A percentile compares a stretch with the other conserved stretches of the same genome.
phyloP scores from a whole-genome alignment of 176 grass and related monocot species.

The Avena sativa region DNA sequence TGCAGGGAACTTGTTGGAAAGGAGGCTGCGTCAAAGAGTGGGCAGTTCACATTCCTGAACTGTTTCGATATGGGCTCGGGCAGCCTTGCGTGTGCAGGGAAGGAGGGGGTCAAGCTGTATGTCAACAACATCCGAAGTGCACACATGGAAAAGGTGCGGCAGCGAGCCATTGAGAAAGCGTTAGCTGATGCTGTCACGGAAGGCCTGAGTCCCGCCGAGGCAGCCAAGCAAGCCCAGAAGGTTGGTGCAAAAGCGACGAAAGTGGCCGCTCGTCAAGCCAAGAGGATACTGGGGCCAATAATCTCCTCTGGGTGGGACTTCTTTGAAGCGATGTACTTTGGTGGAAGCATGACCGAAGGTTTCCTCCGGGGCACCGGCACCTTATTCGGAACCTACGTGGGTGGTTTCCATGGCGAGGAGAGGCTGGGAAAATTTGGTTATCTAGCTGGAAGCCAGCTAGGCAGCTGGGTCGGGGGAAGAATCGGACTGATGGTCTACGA shows the following conservation, averaged over 20 bases:
- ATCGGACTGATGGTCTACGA: conserved; percentile 98
- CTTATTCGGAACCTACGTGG: conserved; percentile 83
- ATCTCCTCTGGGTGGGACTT: conserved; percentile 98
- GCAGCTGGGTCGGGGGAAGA: conserved; percentile 94
- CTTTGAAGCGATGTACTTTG: conserved; percentile 97
- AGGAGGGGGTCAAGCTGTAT: conserved; percentile 94
- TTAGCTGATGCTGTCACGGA: conserved; percentile 71
- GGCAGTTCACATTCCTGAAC: conserved; percentile 94
- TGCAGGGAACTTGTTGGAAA: conserved; percentile 93
- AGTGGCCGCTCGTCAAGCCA: conserved; percentile 82
- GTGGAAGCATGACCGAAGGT: conserved; percentile 84
- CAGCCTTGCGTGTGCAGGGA: conserved; percentile 72
- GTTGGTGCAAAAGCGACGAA: conserved; percentile 81
- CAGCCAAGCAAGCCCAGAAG: conserved; percentile 89
- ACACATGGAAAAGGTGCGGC: conserved; percentile 72
- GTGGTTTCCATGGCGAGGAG: conserved; percentile 89
- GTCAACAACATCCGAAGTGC: conserved; percentile 76
- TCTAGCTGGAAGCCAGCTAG: conserved; percentile 88
- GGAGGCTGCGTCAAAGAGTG: conserved; percentile 91
- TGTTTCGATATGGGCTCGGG: conserved; percentile 96
- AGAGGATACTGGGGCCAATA: conserved; percentile 86
- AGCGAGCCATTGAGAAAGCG: conserved; percentile 67
- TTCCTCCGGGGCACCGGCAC: conserved; percentile 87
- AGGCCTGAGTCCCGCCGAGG: conserved; percentile 56
- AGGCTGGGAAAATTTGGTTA: conserved; percentile 86